phyloP scores from a whole-genome alignment of 2,329 filamentous ascomycete species.

The Fusarium foetens region DNA sequence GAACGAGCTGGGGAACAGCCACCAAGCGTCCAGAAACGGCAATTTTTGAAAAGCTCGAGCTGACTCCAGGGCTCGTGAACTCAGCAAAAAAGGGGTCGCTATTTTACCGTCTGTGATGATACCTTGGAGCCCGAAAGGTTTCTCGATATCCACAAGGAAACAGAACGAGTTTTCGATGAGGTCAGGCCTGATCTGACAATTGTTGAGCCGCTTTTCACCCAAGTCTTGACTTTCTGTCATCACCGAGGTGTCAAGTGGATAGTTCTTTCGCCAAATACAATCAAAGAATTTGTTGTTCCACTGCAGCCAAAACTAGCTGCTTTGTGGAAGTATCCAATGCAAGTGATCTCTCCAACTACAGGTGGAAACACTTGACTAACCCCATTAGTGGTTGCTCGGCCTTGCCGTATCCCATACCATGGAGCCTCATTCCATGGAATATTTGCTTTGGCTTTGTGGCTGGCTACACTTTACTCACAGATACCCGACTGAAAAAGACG shows the following conservation, averaged over 20 bases:
- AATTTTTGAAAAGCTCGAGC: not conserved
- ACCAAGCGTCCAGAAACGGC: not conserved
- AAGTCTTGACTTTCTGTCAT: not conserved
- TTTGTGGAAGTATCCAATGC: not conserved
- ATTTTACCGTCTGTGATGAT: not conserved
- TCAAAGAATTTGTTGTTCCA: not conserved
- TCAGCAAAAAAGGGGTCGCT: not conserved
- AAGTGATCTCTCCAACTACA: rapidly evolving
- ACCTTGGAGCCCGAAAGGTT: not conserved
- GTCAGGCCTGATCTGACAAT: not conserved
- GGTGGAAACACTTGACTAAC: rapidly evolving
- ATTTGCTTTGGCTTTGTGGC: not conserved
- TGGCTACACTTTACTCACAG: not conserved
- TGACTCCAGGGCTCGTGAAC: not conserved
- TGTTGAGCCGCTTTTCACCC: not conserved
- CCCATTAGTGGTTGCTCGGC: not conserved
- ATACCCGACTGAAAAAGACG: not conserved
- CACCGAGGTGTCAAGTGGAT: not conserved
- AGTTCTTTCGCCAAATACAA: not conserved
- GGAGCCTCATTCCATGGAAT: not conserved
- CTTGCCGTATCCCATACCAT: not conserved
- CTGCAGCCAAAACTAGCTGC: not conserved
- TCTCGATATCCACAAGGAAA: not conserved
- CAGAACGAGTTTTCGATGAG: not conserved
- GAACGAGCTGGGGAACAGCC: not conserved